A percentile compares a stretch with the other conserved stretches of the same genome.
Evolutionary conservation across 306 rosid genomes (phyloP).

Genomic region (Sicyos baderoa): DNA sequence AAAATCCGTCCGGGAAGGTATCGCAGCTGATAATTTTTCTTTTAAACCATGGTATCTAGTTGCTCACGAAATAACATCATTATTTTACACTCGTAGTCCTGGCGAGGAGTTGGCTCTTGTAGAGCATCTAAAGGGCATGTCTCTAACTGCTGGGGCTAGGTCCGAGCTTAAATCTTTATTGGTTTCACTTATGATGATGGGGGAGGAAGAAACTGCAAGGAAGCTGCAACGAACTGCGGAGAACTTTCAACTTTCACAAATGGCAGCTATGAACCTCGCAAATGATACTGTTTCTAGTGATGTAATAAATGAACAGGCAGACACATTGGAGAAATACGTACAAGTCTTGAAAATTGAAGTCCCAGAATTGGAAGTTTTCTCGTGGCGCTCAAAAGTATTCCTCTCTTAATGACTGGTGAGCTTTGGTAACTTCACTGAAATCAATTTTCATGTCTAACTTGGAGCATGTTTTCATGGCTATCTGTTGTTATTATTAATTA

Average conservation of each 20-base stretch:
- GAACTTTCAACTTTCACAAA: slow-evolving; percentile 69
- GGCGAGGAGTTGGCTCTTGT: slow-evolving; percentile 84
- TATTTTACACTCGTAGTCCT: slow-evolving; percentile 45
- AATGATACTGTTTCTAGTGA: slow-evolving; percentile 61
- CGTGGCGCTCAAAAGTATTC: slow-evolving; percentile 62
- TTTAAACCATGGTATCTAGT: neutral
- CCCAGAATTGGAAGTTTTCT: slow-evolving; percentile 58
- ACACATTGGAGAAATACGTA: slow-evolving; percentile 64
- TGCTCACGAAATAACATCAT: slow-evolving; percentile 15
- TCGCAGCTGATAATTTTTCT: slow-evolving; percentile 8
- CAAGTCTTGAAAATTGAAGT: slow-evolving; percentile 40
- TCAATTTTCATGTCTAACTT: neutral
- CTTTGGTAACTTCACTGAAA: neutral
- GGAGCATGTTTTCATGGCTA: neutral
- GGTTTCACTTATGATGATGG: slow-evolving; percentile 65
- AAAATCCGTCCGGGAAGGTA: slow-evolving; percentile 98
- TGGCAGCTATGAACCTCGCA: slow-evolving; percentile 72
- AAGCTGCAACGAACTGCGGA: slow-evolving; percentile 76
- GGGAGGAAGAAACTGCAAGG: slow-evolving; percentile 68
- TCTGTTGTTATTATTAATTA: neutral
- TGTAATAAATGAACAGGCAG: slow-evolving; percentile 51
- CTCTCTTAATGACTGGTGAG: slow-evolving; percentile 26
- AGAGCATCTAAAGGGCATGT: slow-evolving; percentile 86
- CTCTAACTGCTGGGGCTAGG: slow-evolving; percentile 49
- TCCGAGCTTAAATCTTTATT: slow-evolving; percentile 67